Conservation (phyloP, 192 early-diverging fungal genomes). For the Entomortierella lignicola region DNA sequence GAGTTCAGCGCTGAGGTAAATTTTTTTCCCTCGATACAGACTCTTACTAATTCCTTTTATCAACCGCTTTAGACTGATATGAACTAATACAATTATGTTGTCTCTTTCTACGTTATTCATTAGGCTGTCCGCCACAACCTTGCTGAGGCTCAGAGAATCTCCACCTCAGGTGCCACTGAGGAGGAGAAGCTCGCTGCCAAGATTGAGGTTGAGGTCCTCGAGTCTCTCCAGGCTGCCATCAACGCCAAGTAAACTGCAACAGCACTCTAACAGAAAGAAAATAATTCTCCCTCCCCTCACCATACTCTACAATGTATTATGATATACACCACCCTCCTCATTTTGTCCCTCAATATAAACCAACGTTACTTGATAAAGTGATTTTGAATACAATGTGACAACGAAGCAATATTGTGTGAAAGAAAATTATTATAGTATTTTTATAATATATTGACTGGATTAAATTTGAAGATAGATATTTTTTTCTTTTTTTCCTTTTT, state of each 20-base stretch:
- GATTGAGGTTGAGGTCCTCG: constrained; percentile 90
- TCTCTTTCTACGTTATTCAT: neutral
- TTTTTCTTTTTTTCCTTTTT: neutral
- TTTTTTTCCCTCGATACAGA: constrained; percentile 2
- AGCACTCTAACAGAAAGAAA: neutral
- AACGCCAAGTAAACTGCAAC: constrained; percentile 42
- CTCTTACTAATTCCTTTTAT: neutral
- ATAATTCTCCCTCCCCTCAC: neutral
- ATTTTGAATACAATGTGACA: neutral
- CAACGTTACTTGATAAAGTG: neutral
- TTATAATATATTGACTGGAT: no score
- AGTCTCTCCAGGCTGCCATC: constrained; percentile 84
- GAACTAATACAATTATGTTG: neutral
- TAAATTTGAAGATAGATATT: no score
- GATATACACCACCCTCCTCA: neutral
- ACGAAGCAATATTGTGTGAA: no score
- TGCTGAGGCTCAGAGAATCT: constrained; percentile 83
- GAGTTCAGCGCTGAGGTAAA: constrained; percentile 84
- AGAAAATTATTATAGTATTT: no score
- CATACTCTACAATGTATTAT: constrained; percentile 1
- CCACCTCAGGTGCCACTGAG: constrained; percentile 73
- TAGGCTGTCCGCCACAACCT: constrained; percentile 77
- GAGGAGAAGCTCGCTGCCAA: constrained; percentile 83
- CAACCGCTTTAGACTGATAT: neutral
- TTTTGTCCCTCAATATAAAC: neutral